A percentile compares a stretch with the other conserved stretches of the same genome.
Evolutionary conservation across 2,329 filamentous ascomycete genomes (phyloP).

Genomic region (Colletotrichum viniferum): DNA sequence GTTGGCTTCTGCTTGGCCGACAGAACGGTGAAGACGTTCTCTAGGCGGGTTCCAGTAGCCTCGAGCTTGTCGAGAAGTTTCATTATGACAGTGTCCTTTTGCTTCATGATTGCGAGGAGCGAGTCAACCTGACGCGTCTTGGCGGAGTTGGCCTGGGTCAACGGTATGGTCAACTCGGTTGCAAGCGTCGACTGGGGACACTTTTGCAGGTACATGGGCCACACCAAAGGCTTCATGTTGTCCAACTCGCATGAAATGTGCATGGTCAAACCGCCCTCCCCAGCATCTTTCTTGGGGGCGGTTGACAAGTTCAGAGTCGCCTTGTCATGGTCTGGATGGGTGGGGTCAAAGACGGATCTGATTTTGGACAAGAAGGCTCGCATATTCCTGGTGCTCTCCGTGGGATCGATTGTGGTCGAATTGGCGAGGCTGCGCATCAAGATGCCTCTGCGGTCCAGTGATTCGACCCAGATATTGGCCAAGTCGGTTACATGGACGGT

Average conservation of each 20-base stretch:
- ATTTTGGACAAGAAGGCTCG: constrained; percentile 70
- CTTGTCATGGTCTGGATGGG: constrained; percentile 43
- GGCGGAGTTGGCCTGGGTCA: constrained; percentile 51
- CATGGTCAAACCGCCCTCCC: constrained; percentile 51
- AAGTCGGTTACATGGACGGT: constrained; percentile 73
- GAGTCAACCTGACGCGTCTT: constrained; percentile 44
- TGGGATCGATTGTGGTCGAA: constrained; percentile 75
- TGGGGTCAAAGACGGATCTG: constrained; percentile 53
- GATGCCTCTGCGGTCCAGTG: constrained; percentile 64
- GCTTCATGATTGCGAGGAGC: constrained; percentile 45
- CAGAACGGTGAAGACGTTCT: constrained; percentile 57
- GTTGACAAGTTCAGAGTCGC: constrained; percentile 49
- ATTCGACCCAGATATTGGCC: constrained; percentile 74
- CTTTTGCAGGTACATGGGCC: constrained; percentile 65
- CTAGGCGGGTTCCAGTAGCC: constrained; percentile 53
- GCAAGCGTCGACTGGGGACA: constrained; percentile 45
- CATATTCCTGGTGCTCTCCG: constrained; percentile 71
- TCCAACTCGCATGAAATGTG: constrained; percentile 65
- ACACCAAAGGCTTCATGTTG: constrained; percentile 67
- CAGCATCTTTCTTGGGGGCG: constrained; percentile 35
- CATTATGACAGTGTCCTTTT: constrained; percentile 57
- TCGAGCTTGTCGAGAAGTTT: constrained; percentile 61
- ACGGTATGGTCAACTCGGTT: constrained; percentile 55
- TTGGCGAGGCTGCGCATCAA: constrained; percentile 64
- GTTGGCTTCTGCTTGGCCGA: constrained; percentile 49